Percentiles rank a stretch among this genome's conserved stretches.
phyloP scores from a whole-genome alignment of 805 yeast species.

The Clavispora fructus region DNA sequence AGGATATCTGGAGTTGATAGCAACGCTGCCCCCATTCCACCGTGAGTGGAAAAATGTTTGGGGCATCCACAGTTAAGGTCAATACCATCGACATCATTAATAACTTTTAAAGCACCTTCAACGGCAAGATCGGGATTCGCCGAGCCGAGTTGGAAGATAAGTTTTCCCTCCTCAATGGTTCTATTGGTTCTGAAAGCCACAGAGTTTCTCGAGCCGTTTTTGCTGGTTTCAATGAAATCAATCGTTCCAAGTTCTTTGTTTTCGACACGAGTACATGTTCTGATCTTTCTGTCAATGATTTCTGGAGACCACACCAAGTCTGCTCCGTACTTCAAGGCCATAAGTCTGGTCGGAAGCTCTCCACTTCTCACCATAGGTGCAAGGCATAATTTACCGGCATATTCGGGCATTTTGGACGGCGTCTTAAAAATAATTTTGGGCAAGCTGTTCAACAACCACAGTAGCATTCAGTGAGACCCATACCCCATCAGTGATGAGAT shows the following conservation, averaged over 20 bases:
- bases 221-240: slow-evolving; percentile 43
- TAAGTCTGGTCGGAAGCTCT: slow-evolving; percentile 82
- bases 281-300: slow-evolving; percentile 77
- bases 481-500: not conserved
- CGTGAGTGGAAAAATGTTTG: slow-evolving; percentile 86
- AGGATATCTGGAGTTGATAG: slow-evolving; percentile 75
- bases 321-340: slow-evolving; percentile 80
- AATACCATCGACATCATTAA: slow-evolving; percentile 83
- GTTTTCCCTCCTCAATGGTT: slow-evolving; percentile 50
- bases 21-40: slow-evolving; percentile 98
- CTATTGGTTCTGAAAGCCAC: slow-evolving; percentile 74
- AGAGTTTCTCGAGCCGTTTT: slow-evolving; percentile 27
- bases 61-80: slow-evolving; percentile 98
- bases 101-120: slow-evolving; percentile 76
- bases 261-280: slow-evolving; percentile 60
- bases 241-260: slow-evolving; percentile 56
- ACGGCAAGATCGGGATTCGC: slow-evolving; percentile 81
- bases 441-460: not conserved
- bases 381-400: slow-evolving; percentile 71
- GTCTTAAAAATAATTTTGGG: not conserved
- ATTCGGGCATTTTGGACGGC: slow-evolving; percentile 47
- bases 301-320: slow-evolving; percentile 96
- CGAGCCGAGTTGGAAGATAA: slow-evolving; percentile 90
- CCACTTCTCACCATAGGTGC: slow-evolving; percentile 98
- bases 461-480: not conserved